These are phyloP conservation scores for Casuarina cunninghamiana DNA, from an alignment of 306 rosid genomes.

Conservation along the genomic window DNA sequence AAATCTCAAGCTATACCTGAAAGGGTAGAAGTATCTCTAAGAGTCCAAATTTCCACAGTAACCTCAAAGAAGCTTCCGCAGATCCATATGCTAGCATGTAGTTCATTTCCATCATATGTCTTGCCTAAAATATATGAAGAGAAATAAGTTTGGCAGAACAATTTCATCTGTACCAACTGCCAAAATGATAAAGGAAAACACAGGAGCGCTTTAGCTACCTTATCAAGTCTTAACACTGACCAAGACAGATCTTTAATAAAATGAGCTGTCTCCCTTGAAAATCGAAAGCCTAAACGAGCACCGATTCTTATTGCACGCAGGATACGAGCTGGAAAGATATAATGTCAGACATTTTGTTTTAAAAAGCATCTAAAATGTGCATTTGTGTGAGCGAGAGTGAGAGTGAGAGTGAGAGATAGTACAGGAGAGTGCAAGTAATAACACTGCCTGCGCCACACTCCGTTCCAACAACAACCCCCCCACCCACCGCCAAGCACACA, in stretches of 20 bases:
- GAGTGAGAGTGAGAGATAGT: too few relatives aligned
- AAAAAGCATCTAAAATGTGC: constrained; percentile 1
- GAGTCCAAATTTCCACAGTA: constrained; percentile 82
- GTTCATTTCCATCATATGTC: constrained; percentile 84
- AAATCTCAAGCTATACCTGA: constrained; percentile 48
- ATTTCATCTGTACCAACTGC: constrained; percentile 6
- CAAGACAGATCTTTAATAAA: constrained; percentile 48
- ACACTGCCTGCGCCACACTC: too few relatives aligned
- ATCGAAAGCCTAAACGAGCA: constrained; percentile 77
- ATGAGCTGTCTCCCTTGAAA: constrained; percentile 77
- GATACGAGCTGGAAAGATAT: constrained; percentile 73
- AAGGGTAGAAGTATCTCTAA: constrained; percentile 78
- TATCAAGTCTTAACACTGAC: constrained; percentile 67
- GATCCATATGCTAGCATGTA: constrained; percentile 92
- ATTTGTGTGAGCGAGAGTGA: neutral
- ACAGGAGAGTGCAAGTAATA: too few relatives aligned
- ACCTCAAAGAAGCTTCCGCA: constrained; percentile 79
- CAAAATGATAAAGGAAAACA: constrained; percentile 21
- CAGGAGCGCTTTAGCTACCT: constrained; percentile 49
- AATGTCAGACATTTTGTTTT: constrained; percentile 16
- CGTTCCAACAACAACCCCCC: too few relatives aligned
- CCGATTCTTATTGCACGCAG: constrained; percentile 85
- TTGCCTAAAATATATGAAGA: constrained; percentile 54
- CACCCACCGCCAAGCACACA: too few relatives aligned
- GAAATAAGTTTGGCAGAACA: constrained; percentile 22